Evolutionary conservation across 2,329 filamentous ascomycete genomes (phyloP), one percentile per base, ranked within the genome.

Genomic region (Phialophora tarda): DNA sequence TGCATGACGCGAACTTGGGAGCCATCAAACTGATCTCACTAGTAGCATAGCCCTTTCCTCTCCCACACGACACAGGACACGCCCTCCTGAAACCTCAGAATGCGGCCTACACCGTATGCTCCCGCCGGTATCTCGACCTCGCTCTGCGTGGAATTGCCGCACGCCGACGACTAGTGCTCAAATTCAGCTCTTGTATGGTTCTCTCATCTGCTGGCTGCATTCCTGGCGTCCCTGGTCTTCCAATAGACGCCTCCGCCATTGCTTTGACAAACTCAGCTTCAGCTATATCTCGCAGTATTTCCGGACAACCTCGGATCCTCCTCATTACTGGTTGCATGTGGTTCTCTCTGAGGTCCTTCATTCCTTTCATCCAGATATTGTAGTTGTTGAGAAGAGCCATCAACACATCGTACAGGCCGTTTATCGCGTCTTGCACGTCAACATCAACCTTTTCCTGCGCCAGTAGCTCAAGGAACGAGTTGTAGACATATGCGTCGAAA

Each of bases 401-500:
- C 17, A 68, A 44, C n/a, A 21, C 30, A 47, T 71, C 62, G 23
- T 72, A 72, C 10, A 69, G 55, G 6, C 54, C 21, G 50, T 71
- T 65, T 28, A 71, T 53, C 8, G 32, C 28, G 5, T 57, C 50
- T n/a, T 63, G 24, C 4, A 67, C 28, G 3, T 63, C 38, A 14
- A 57, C 24, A 24, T 64, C 64, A 17, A 69, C 24, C 28, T 55
- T 17, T 38, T 58, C 56, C 2, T 51, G 6, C 11, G 17, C 44
- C 17, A 63, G 57, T 12, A 53, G 34, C 47, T 64, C 60, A 30
- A 72, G 62, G 28, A 71, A 69, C 14, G 69, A 60, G n/a, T 65
- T 56, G 54, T 72, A 70, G 17, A 73, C 62, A 50, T 67, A 65
- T 32, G 64, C 64, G 62, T 72, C 63, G 32, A 69, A 72, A 6